These are phyloP conservation scores for Clathrospora elynae DNA, from an alignment of 2,329 filamentous ascomycete genomes.

Conservation along the genomic window DNA sequence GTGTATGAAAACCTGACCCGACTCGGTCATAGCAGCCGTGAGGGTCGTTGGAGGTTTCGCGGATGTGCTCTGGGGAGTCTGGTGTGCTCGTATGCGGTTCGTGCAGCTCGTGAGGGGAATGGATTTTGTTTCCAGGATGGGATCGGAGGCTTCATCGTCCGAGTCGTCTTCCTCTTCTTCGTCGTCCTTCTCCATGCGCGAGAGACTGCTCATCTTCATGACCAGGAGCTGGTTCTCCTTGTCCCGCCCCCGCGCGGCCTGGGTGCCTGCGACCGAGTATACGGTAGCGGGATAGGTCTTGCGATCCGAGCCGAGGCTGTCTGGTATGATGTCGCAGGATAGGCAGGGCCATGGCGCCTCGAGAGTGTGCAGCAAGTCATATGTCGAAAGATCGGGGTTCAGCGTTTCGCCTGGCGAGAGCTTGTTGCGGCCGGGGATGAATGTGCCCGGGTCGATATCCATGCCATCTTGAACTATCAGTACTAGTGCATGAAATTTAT, in stretches of 20 bases:
- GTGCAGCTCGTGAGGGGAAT: constrained; percentile 87
- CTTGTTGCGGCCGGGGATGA: constrained; percentile 93
- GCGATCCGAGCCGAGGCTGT: constrained; percentile 84
- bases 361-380: constrained; percentile 95
- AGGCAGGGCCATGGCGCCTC: constrained; percentile 96
- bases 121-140: constrained; percentile 88
- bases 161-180: constrained; percentile 70
- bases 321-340: constrained; percentile 89
- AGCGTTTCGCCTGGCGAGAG: constrained; percentile 89
- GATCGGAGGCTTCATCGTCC: constrained; percentile 76
- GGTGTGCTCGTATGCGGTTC: constrained; percentile 89
- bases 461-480: constrained; percentile 66
- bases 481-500: constrained; percentile 20
- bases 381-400: constrained; percentile 88
- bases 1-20: constrained; percentile 85
- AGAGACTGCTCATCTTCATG: constrained; percentile 92
- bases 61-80: constrained; percentile 72
- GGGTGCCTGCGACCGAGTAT: constrained; percentile 92
- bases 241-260: constrained; percentile 75
- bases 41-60: constrained; percentile 78
- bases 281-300: constrained; percentile 94
- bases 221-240: constrained; percentile 94
- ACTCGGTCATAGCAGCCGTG: constrained; percentile 91
- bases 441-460: constrained; percentile 92
- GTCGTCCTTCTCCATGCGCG: constrained; percentile 81